Evolutionary conservation across 495 filamentous ascomycete genomes (phyloP), one percentile per base, ranked within the genome.

Genomic region (Aspergillus baeticus): DNA sequence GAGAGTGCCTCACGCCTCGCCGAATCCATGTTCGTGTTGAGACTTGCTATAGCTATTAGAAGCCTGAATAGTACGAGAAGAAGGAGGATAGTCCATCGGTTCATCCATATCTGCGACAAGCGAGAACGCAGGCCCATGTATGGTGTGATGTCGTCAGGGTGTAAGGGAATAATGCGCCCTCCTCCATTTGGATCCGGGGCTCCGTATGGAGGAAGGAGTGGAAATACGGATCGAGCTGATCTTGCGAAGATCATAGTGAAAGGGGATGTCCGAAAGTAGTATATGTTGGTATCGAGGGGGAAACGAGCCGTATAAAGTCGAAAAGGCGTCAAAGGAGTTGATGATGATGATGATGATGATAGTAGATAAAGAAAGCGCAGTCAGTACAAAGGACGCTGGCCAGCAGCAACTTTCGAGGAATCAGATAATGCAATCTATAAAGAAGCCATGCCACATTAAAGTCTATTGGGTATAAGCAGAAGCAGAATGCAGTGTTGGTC

Each of bases 61-160:
- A 91, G 78, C 43, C 94, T 84, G 57, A 87, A 83, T 20, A 98
- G 82, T 17, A 98, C 84, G 48, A 98, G 82, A 38, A 96, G 66
- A 10, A 98, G 77, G 41, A 98, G 81, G 53, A 98, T 78, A 37
- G 94, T 97, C 95, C 95, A 98, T 72, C 88, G 81, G 78, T 98
- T 98, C 77, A 98, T 87, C 91, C 92, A 96, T 65, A 91, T 77
- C 78, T 98, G 94, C 26, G 94, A 98, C 38, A 98, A 80, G 56
- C 92, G 84, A 55, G 94, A 88, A 59, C 87, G 85, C 60, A 96
- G 81, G 51, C 93, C 94, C 31, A 98, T 87, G 66, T 98, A 98
- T 26, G 94, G 95, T 45, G 91, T 98, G 64, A 95, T 82, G 56
- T 93, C 83, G 69, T 97, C 93, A 33, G 92, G 86, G 58, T 76